Percentiles rank a stretch among this genome's conserved stretches.
These are phyloP conservation scores for Allomyces macrogynus DNA, from an alignment of 192 early-diverging fungal genomes.

Conservation along the genomic window DNA sequence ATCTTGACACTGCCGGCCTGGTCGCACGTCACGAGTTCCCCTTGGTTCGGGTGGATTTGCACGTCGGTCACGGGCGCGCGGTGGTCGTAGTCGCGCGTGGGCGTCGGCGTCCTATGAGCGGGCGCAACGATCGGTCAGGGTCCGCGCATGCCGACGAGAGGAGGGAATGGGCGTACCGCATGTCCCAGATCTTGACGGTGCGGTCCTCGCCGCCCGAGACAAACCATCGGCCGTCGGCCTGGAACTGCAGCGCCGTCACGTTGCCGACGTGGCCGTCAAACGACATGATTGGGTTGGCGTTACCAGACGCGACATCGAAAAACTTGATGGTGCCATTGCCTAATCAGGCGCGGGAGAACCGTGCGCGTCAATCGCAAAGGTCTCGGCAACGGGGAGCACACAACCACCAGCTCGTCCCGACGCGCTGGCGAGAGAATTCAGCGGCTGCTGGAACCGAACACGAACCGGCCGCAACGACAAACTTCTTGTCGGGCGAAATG, in stretches of 20 bases:
- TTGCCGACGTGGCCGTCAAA: conserved; percentile 54
- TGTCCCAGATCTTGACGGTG: conserved; percentile 81
- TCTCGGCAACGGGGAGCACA: no score
- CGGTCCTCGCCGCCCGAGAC: conserved; percentile 71
- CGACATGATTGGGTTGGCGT: conserved; percentile 1
- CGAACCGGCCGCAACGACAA: background rate
- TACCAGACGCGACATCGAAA: background rate
- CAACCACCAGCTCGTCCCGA: no score
- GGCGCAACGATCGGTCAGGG: no score
- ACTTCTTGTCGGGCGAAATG: background rate
- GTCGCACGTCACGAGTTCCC: conserved; percentile 62
- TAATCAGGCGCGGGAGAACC: no score
- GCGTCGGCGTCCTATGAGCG: conserved; percentile 41
- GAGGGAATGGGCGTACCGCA: conserved; percentile 46
- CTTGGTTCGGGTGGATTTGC: conserved; percentile 76
- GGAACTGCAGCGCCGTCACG: conserved; percentile 47
- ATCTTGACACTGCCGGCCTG: conserved; percentile 63
- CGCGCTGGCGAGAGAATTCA: no score
- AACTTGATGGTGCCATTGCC: background rate
- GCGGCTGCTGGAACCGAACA: no score
- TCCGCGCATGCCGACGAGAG: no score
- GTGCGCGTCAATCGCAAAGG: no score
- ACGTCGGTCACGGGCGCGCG: conserved; percentile 40
- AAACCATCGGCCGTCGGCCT: conserved; percentile 46
- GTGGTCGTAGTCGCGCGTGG: conserved; percentile 42